Conservation (phyloP, 768 basidiomycete species). For the Leccinum longicurvipes region DNA sequence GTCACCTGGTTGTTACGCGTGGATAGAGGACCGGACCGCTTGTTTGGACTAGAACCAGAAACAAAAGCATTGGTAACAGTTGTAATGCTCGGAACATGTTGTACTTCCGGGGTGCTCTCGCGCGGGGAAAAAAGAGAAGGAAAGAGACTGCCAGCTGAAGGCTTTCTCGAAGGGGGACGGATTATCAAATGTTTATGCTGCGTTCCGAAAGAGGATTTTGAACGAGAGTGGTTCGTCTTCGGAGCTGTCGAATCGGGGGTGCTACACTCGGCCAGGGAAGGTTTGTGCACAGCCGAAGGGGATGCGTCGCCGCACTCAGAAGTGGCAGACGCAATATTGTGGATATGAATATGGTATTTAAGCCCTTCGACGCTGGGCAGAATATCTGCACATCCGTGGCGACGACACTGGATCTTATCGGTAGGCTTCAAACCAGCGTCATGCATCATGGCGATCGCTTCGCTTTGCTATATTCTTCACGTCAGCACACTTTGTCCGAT, state of each 20-base stretch:
- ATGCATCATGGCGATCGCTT: constrained; percentile 27
- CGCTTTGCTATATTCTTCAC: constrained; percentile 14
- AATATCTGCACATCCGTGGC: constrained; percentile 44
- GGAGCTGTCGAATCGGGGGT: neutral
- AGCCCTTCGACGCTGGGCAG: constrained; percentile 42
- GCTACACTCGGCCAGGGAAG: constrained; percentile 1
- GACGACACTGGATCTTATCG: constrained; percentile 40
- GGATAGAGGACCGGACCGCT: neutral
- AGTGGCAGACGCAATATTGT: constrained; percentile 43
- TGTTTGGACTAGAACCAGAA: constrained; percentile 1
- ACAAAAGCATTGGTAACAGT: constrained; percentile 10
- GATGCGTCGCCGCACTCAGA: neutral
- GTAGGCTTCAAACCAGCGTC: constrained; percentile 27
- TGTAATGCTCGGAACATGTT: constrained; percentile 8
- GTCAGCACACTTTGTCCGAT: constrained; percentile 1
- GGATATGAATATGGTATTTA: constrained; percentile 54
- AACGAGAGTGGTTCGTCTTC: constrained; percentile 15
- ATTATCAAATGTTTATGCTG: neutral
- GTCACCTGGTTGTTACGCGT: neutral
- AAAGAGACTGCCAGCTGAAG: constrained; percentile 13
- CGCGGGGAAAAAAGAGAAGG: constrained; percentile 16
- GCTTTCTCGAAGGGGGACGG: constrained; percentile 9
- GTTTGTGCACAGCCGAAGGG: neutral
- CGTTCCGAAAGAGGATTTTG: constrained; percentile 13
- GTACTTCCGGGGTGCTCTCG: neutral